Conservation (phyloP, 2,329 filamentous ascomycete genomes). For the Trichoderma hamatum region DNA sequence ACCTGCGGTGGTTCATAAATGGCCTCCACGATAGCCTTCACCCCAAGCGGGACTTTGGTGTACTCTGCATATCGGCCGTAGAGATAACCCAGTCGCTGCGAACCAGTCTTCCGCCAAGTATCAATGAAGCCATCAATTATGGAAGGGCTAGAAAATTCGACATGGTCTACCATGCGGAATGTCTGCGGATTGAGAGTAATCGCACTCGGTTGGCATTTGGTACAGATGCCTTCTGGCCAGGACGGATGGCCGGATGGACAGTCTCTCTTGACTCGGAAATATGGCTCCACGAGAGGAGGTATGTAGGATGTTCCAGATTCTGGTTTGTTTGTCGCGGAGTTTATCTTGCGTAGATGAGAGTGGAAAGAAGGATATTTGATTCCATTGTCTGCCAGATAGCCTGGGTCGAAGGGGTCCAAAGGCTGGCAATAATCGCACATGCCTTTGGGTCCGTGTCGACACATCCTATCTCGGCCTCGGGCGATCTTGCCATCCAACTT, state of each 20-base stretch:
- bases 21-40: constrained; percentile 94
- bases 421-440: constrained; percentile 99
- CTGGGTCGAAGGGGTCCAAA: constrained; percentile 87
- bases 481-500: constrained; percentile 87
- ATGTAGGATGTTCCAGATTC: constrained; percentile 94
- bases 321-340: constrained; percentile 93
- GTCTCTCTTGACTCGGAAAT: constrained; percentile 82
- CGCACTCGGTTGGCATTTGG: constrained; percentile 95
- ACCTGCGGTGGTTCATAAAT: constrained; percentile 96
- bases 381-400: constrained; percentile 90
- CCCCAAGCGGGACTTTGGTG: constrained; percentile 85
- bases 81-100: constrained; percentile 83
- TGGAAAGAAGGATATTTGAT: constrained; percentile 99
- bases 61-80: constrained; percentile 94
- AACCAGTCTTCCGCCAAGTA: constrained; percentile 84
- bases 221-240: constrained; percentile 97
- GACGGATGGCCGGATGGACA: constrained; percentile 91
- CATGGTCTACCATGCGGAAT: constrained; percentile 97
- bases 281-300: constrained; percentile 90
- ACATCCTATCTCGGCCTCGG: constrained; percentile 83
- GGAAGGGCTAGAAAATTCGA: constrained; percentile 85
- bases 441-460: constrained; percentile 90
- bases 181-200: constrained; percentile 93
- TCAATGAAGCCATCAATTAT: constrained; percentile 90
- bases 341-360: constrained; percentile 90